A percentile compares a stretch with the other conserved stretches of the same genome.
Evolutionary conservation across 164 flowering plant species (phyloP).

Genomic region (Litsea cubeba): DNA sequence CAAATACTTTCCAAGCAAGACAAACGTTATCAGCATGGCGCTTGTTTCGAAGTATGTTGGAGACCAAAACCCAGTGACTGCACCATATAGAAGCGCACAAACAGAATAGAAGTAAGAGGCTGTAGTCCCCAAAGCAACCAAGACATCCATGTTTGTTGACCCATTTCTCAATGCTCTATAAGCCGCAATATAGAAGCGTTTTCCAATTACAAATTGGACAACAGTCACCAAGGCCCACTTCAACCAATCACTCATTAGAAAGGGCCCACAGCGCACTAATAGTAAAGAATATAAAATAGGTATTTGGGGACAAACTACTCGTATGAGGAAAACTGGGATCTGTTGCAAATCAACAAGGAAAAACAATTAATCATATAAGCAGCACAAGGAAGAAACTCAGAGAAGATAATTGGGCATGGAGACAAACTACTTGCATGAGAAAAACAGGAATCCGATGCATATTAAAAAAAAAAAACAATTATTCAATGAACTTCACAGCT

Average conservation of each 20-base stretch:
- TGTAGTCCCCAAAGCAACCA: conserved; percentile 95
- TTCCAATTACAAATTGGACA: conserved; percentile 90
- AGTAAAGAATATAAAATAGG: conserved; percentile 70
- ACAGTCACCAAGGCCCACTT: conserved; percentile 80
- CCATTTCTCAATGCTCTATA: conserved; percentile 84
- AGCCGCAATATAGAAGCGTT: conserved; percentile 91
- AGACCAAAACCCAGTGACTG: conserved; percentile 89
- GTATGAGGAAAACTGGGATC: conserved; percentile 79
- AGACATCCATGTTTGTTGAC: conserved; percentile 97
- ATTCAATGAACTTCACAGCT: conserved; percentile 1
- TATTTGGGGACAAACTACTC: conserved; percentile 82
- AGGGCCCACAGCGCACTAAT: conserved; percentile 91
- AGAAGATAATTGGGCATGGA: conserved; percentile 25
- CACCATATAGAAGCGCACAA: conserved; percentile 87
- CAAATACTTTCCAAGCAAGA: conserved; percentile 90
- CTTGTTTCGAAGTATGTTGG: conserved; percentile 97
- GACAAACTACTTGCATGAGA: conserved; percentile 80
- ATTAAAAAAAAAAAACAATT: background rate
- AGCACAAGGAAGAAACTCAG: background rate
- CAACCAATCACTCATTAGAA: conserved; percentile 92
- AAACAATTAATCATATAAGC: conserved; percentile 1
- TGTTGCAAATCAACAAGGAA: conserved; percentile 22
- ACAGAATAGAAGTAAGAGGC: conserved; percentile 96
- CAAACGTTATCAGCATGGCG: conserved; percentile 96
- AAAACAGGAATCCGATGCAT: conserved; percentile 70